A percentile compares a stretch with the other conserved stretches of the same genome.
Conservation (phyloP, 148 eudicot genomes). For the Silene latifolia region DNA sequence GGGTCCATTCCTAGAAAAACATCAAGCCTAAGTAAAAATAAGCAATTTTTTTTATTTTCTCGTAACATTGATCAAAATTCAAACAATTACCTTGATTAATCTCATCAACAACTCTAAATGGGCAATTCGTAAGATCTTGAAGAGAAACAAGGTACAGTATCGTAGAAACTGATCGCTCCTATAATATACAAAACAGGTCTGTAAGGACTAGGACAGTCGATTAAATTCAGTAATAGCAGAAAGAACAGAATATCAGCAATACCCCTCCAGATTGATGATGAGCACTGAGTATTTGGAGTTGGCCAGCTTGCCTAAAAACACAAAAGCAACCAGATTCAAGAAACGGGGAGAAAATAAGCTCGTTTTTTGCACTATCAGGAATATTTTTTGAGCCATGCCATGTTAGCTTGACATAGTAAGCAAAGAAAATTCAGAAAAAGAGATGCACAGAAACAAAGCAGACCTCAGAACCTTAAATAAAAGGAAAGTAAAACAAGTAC, state of each 20-base stretch:
- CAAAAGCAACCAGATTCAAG: slow-evolving; percentile 7
- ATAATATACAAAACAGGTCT: slow-evolving; percentile 10
- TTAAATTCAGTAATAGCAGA: slow-evolving; percentile 13
- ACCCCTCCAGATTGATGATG: slow-evolving; percentile 99
- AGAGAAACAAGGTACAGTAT: slow-evolving; percentile 94
- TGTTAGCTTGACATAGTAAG: neutral
- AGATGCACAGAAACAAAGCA: slow-evolving; percentile 8
- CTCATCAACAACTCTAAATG: slow-evolving; percentile 98
- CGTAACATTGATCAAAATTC: too few relatives aligned
- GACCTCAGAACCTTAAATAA: neutral
- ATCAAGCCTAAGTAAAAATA: slow-evolving; percentile 5
- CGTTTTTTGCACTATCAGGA: neutral
- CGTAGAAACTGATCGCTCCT: slow-evolving; percentile 99
- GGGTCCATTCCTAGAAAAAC: slow-evolving; percentile 87
- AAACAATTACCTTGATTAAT: slow-evolving; percentile 78
- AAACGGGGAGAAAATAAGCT: neutral
- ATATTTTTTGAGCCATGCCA: neutral
- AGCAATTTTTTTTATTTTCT: neutral
- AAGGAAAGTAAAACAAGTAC: neutral
- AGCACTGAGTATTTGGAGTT: slow-evolving; percentile 94
- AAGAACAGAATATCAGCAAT: slow-evolving; percentile 19
- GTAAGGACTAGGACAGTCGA: slow-evolving; percentile 20
- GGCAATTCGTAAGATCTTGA: slow-evolving; percentile 97
- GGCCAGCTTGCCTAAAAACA: slow-evolving; percentile 78
- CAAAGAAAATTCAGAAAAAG: neutral